Conservation (phyloP, 257 asterid species). For the Primulina huaijiensis region DNA sequence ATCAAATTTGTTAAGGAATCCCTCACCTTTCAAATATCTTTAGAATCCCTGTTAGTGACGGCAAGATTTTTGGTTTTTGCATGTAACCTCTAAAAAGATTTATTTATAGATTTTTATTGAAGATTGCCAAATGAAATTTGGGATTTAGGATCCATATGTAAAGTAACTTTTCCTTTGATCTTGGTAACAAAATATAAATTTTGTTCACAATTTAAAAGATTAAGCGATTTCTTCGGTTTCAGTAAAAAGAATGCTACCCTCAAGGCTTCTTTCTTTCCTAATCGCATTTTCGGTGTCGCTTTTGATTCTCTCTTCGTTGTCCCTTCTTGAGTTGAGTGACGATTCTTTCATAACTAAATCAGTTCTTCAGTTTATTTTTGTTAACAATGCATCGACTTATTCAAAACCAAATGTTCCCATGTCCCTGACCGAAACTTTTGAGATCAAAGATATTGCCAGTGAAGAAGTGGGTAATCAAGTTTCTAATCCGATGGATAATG, state of each 20-base stretch:
- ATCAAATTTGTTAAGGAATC: neutral
- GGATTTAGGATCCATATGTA: conserved; percentile 4
- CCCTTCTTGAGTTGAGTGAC: conserved; percentile 45
- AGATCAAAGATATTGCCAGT: conserved; percentile 14
- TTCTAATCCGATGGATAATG: conserved; percentile 9
- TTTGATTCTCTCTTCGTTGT: conserved; percentile 45
- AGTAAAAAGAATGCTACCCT: conserved; percentile 54
- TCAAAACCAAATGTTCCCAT: conserved; percentile 20
- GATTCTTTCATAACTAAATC: conserved; percentile 37
- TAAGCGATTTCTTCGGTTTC: conserved; percentile 35
- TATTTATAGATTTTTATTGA: neutral
- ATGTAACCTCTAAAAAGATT: neutral
- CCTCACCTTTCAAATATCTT: conserved; percentile 9
- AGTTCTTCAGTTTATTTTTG: conserved; percentile 34
- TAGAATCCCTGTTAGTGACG: conserved; percentile 1
- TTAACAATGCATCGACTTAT: conserved; percentile 32
- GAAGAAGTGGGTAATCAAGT: conserved; percentile 16
- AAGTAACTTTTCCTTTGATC: neutral
- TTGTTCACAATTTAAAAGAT: neutral
- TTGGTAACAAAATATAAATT: neutral
- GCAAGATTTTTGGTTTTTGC: conserved; percentile 12
- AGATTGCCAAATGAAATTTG: conserved; percentile 19
- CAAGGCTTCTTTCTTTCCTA: conserved; percentile 55
- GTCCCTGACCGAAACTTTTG: conserved; percentile 19
- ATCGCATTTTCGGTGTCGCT: conserved; percentile 53